Evolutionary conservation across 2,329 filamentous ascomycete genomes (phyloP), one percentile per base, ranked within the genome.

Genomic region (Plectosphaerella cucumerina): DNA sequence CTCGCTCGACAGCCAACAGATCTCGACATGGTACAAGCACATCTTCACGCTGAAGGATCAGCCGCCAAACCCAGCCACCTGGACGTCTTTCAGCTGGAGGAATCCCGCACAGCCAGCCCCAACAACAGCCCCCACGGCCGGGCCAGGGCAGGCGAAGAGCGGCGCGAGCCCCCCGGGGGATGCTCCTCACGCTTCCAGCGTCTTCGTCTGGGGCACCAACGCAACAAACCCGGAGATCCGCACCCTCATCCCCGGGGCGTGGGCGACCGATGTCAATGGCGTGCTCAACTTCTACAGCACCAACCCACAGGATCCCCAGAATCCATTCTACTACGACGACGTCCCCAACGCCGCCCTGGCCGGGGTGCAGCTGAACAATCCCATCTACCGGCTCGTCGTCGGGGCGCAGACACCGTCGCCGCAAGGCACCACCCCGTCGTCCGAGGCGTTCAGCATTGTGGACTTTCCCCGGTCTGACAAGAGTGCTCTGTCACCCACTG

Each of bases 11-110:
- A 22, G 45, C 2, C 34, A 50, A 0, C 11, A 57, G 21, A 60
- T 62, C 15, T 56, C 57, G 23, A 51, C 54, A 17, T 51, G 61
- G 33, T 66, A 62, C 53, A 67, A 3, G 11, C n/a, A 20, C 20
- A 20, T 20, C 41, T 11, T 12, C 14, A 20, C n/a, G 14, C 11
- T 12, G 10, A 8, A 15, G 14, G 22, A 15, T 12, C 14, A 44
- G 11, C 15, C 12, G 17, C 6, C 43, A 11, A 14, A 17, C n/a
- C 21, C n/a, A 9, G 17, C 20, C 41, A 12, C 9, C 14, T 12
- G 2, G 20, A 12, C 20, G 41, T 17, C 41, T 12, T 3, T 12
- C n/a, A 12, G 17, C 17, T 20, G 41, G 17, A 9, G 6, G 22
- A 12, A 20, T 12, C 20, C 17, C 10, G 20, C 14, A 12, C 5